Conservation (phyloP, 2,329 filamentous ascomycete genomes). For the Cucurbitaria berberidis region DNA sequence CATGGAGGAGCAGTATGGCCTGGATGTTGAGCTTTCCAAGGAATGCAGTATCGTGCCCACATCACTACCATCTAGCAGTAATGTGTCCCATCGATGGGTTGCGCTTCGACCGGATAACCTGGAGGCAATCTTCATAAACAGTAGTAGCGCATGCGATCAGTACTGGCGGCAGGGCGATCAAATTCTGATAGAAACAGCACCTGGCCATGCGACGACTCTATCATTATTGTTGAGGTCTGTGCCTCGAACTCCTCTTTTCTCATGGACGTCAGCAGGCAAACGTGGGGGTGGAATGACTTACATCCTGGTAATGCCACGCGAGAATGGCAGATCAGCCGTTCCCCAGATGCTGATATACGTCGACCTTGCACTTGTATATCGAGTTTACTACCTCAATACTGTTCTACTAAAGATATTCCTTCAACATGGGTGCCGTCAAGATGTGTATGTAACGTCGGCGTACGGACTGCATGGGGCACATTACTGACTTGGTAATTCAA, state of each 20-base stretch:
- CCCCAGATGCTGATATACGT: background rate
- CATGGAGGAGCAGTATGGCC: slow-evolving; percentile 1
- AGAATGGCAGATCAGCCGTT: background rate
- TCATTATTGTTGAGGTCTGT: background rate
- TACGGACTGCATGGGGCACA: background rate
- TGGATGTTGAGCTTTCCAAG: background rate
- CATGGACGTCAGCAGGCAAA: slow-evolving; percentile 1
- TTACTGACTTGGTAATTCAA: background rate
- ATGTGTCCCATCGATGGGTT: background rate
- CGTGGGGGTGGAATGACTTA: background rate
- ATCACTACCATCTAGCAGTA: background rate
- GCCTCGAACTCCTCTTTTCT: slow-evolving; percentile 1
- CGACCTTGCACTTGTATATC: background rate
- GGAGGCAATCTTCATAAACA: too few species aligned
- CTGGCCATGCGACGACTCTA: background rate
- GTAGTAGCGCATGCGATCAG: background rate
- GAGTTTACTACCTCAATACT: background rate
- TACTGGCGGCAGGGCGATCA: background rate
- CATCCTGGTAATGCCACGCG: background rate
- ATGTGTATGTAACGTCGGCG: slow-evolving; percentile 16
- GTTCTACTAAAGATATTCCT: background rate
- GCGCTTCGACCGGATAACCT: background rate
- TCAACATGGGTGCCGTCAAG: slow-evolving; percentile 13
- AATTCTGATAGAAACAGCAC: background rate
- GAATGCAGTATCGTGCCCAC: background rate